Evolutionary conservation across 1,284 basidiomycete genomes (phyloP), one percentile per base, ranked within the genome.

Genomic region (Ustilago trichophora): DNA sequence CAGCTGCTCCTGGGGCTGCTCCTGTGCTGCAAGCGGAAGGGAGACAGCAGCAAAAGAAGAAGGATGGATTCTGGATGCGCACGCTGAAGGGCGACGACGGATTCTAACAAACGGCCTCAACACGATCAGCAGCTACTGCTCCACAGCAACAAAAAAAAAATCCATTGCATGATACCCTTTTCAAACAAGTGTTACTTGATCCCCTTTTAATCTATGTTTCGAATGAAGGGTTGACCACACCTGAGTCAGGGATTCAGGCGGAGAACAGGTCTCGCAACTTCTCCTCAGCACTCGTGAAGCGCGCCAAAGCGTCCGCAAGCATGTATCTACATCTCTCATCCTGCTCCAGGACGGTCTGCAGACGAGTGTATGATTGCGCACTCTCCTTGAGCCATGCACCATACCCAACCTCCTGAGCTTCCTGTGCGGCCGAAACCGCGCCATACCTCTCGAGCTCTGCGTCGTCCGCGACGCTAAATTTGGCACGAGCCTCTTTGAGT

Each of bases 11-110:
- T 5, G 51, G 59, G 31, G 59, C 36, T 7, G 59, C 55, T 1
- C 52, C 66, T 1, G 59, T 63, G 6, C 21, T 64, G 16, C 50
- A 58, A 45, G 55, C 66, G 6, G 58, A 58, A 15, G 58, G 54
- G 2, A 36, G 29, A 19, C 38, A 58, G 47, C 55, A 64, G 25
- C 22, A 56, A 16, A 59, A 64, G 31, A 63, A 57, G 33, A 62
- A 62, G 35, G 60, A 69, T 19, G 55, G 59, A 2, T 50, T 63
- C 26, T 69, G 55, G 51, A 69, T 64, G 66, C 50, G 66, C 18
- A 50, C 37, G 3, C 47, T 69, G 34, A 69, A 69, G 18, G 66
- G 56, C 9, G 60, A 60, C 40, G 54, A 58, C 15, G 40, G 49
- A 8, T 47, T 59, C 46, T 58, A 19, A 18, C 13, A n/a, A n/a